Base-by-base conservation (phyloP, 768 basidiomycete species). In the Pisolithus orientalis region DNA sequence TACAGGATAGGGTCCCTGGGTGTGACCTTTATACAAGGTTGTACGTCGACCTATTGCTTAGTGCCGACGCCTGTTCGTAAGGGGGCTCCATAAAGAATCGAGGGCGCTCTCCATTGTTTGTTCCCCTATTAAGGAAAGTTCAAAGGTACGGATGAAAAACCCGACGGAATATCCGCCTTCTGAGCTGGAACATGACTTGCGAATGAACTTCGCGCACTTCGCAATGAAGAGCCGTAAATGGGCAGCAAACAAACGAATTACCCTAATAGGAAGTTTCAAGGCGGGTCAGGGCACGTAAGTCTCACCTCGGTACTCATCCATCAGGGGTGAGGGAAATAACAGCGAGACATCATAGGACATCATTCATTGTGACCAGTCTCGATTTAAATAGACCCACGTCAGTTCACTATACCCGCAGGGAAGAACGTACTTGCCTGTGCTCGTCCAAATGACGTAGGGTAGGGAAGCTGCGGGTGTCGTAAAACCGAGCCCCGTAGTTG, bases 251-350 rank as follows among this genome's bases (percentile, higher is more conserved):
- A 68, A 68, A 68, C 66, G 66, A 52, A 66, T 70, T 70, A 54
- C 66, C 64, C 55, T 62, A 68, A 61, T 6, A 55, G 68, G 66
- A 49, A 68, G 64, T 67, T 68, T 68, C 68, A 68, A 68, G 66
- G 66, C 57, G 55, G 68, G 62, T 53, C 58, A 37, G 56, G 57
- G 59, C 58, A 68, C 66, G 66, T 68, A 70, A 67, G 58, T 48
- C 47, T 59, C 53, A 62, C 61, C 61, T 66, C 58, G 62, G 58
- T 63, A 58, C 54, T 69, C 57, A 61, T 63, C 58, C 60, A 61
- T 53, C 65, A 57, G 54, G 54, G 59, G 49, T 54, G 67, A 65
- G 65, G 63, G 65, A 66, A 57, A 57, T 61, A 51, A 50, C 40
- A 25, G 53, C 53, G 57, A 56, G 59, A 68, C 54, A 44, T 13